phyloP scores from a whole-genome alignment of 1,139 yeast genomes.

The Casaregolazyma suthepensis region DNA sequence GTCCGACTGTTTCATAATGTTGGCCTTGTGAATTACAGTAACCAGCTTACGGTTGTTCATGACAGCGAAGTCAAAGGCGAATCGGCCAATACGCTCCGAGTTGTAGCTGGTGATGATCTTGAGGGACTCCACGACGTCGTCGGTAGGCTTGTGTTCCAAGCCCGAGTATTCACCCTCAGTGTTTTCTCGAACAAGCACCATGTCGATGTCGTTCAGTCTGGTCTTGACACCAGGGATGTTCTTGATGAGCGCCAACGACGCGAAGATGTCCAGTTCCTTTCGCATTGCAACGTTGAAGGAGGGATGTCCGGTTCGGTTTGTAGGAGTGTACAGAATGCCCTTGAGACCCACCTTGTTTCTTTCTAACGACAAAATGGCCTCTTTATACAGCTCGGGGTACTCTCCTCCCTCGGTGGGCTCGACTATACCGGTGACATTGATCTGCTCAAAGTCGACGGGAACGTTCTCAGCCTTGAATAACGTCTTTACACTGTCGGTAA shows the following conservation, averaged over 20 bases:
- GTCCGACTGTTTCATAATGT: conserved; percentile 98
- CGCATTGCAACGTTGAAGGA: conserved; percentile 94
- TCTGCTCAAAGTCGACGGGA: conserved; percentile 92
- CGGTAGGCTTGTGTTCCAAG: conserved; percentile 93
- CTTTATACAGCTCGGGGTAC: conserved; percentile 58
- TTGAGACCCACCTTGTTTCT: conserved; percentile 96
- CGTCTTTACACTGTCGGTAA: conserved; percentile 87
- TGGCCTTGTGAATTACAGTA: conserved; percentile 98
- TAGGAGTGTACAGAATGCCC: conserved; percentile 92
- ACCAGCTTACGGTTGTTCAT: conserved; percentile 89
- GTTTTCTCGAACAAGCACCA: conserved; percentile 95
- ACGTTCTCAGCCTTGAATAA: conserved; percentile 80
- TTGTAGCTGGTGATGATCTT: conserved; percentile 92
- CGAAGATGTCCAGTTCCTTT: conserved; percentile 92
- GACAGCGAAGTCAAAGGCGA: conserved; percentile 92
- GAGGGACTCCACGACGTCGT: conserved; percentile 95
- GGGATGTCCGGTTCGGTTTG: conserved; percentile 62
- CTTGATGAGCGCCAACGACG: conserved; percentile 88
- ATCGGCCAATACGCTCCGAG: conserved; percentile 95
- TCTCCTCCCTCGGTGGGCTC: conserved; percentile 36
- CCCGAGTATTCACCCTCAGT: conserved; percentile 99
- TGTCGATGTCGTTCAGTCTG: conserved; percentile 80
- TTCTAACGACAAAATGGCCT: conserved; percentile 86
- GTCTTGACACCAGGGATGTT: conserved; percentile 92
- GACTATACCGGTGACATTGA: conserved; percentile 78